These are phyloP conservation scores for Ustilago xerochloae DNA, from an alignment of 1,284 basidiomycete genomes.

Conservation along the genomic window DNA sequence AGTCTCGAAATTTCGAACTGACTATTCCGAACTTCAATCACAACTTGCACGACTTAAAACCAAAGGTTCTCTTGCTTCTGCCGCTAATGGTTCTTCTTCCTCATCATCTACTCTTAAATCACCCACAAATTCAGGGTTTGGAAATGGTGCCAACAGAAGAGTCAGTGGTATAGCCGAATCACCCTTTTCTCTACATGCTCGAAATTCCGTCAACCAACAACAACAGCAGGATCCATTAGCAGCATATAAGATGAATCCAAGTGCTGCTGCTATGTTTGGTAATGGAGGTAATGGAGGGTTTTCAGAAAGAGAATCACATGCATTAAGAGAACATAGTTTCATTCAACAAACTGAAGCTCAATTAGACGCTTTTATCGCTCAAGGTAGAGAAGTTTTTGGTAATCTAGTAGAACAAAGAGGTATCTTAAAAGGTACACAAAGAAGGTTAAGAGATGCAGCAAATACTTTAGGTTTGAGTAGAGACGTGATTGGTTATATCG, in stretches of 20 bases:
- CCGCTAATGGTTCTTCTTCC: not conserved
- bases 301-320: constrained; percentile 59
- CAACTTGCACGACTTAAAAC: constrained; percentile 50
- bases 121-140: constrained; percentile 20
- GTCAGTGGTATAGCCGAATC: constrained; percentile 47
- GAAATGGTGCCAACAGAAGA: constrained; percentile 18
- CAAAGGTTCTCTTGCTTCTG: constrained; percentile 21
- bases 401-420: constrained; percentile 66
- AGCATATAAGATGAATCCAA: constrained; percentile 63
- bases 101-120: constrained; percentile 19
- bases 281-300: constrained; percentile 9
- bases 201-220: constrained; percentile 27
- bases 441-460: constrained; percentile 60
- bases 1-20: constrained; percentile 61
- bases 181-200: constrained; percentile 55
- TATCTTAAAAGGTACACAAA: constrained; percentile 64
- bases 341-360: constrained; percentile 65
- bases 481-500: constrained; percentile 66
- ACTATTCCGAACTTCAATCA: constrained; percentile 54
- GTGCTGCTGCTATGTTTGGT: constrained; percentile 63
- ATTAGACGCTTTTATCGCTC: constrained; percentile 65
- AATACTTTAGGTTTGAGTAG: constrained; percentile 65
- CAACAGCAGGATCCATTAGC: constrained; percentile 52
- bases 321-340: constrained; percentile 65
- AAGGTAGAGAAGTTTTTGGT: constrained; percentile 64